Base-by-base conservation (phyloP, 768 basidiomycete genomes). In the Phylloporus rhodoxanthus region DNA sequence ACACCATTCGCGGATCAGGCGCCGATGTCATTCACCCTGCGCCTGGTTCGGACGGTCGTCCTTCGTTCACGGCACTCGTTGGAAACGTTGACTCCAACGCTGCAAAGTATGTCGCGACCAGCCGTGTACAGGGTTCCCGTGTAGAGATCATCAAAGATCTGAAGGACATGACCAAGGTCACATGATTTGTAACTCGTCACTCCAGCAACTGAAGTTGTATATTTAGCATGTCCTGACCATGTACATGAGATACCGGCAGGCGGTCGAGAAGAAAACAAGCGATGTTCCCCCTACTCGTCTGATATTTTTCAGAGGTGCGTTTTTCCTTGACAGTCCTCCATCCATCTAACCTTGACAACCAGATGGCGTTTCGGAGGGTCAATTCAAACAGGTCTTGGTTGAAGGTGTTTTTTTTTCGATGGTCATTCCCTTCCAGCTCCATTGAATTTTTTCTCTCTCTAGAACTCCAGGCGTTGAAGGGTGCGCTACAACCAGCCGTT, bases 11-110 rank as follows among this genome's bases (percentile, higher is more conserved):
- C 48, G 26, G 6, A 40, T 40, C 25, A 86, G 84, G 86, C 53
- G 88, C 88, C 15, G 87, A 91, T 63, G 87, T 87, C 25, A 87
- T 88, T 34, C 88, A 91, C 57, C 88, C 90, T 8, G 77, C 87
- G 7, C 87, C 90, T 17, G 87, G 87, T 8, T 78, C 86, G 0
- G 78, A 77, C n/a, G 86, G 82, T 15, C 78, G 82, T 4, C 90
- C 90, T 1, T 91, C 89, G 0, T 91, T 87, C 63, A 85, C 89
- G 0, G 75, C 87, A 6, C 70, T 92, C 6, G 89, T 91, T 15
- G 87, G 78, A 26, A 91, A 84, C 53, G 81, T 92, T 25, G 90
- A 92, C 62, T 79, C 79, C 0, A 79, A 83, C 48, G 79, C 77
- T 1, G 84, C 85, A 4, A 90, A 90, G 64, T 92, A 90, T 53